Percentiles rank a stretch among this genome's conserved stretches.
Evolutionary conservation across 1,284 basidiomycete species (phyloP).

Genomic region (Salmacisia buchloeana): DNA sequence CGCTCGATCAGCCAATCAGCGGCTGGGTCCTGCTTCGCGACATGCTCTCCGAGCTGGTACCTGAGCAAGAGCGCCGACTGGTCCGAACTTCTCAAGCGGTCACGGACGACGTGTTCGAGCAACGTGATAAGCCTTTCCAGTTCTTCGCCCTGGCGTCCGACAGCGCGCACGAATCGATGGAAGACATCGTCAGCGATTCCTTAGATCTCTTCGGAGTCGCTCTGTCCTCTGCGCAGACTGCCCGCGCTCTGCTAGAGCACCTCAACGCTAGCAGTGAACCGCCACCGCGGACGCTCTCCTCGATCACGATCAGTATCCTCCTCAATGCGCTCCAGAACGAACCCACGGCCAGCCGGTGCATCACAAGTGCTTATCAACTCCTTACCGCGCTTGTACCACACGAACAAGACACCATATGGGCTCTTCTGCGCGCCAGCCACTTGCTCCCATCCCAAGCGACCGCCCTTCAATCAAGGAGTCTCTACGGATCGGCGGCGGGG

Average conservation of each 20-base stretch:
- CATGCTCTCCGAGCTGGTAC: slow-evolving; percentile 53
- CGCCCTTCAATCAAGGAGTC: not conserved
- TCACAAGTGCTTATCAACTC: not conserved
- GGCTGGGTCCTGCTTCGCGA: slow-evolving; percentile 78
- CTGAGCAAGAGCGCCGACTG: not conserved
- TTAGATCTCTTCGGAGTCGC: not conserved
- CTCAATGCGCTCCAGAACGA: not conserved
- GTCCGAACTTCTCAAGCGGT: not conserved
- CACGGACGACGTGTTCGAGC: not conserved
- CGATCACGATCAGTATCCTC: not conserved
- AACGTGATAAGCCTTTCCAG: not conserved
- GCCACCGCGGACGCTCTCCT: too few species aligned
- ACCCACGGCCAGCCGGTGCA: not conserved
- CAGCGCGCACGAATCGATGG: not conserved
- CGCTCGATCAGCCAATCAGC: slow-evolving; percentile 62
- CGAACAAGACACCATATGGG: not conserved
- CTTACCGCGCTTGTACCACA: not conserved
- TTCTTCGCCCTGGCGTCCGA: not conserved
- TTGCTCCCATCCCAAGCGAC: not conserved
- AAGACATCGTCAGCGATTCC: not conserved
- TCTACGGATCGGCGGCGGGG: not conserved
- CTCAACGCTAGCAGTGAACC: too few species aligned
- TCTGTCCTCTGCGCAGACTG: not conserved
- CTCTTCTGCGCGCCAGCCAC: not conserved
- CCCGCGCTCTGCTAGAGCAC: not conserved